Evolutionary conservation across 805 yeast species (phyloP).

Genomic region (Pichia eremophila): DNA sequence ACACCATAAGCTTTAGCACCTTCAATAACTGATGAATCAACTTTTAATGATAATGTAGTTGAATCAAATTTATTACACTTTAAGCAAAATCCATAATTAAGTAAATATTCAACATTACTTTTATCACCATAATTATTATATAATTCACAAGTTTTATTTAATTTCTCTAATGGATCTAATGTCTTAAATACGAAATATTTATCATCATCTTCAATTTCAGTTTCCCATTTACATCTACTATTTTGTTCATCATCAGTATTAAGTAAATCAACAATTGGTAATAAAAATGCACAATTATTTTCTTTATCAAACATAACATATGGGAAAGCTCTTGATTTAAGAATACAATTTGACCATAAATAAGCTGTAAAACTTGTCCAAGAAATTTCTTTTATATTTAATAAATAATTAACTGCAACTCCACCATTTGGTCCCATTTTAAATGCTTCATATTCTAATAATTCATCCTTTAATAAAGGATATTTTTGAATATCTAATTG

Average conservation of each 20-base stretch:
- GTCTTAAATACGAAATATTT: conserved; percentile 30
- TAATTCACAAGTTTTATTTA: conserved; percentile 46
- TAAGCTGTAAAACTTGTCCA: conserved; percentile 65
- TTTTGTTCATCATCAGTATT: conserved; percentile 55
- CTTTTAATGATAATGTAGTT: conserved; percentile 51
- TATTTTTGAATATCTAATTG: conserved; percentile 12
- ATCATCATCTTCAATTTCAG: conserved; percentile 9
- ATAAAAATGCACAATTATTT: conserved; percentile 46
- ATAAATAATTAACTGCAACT: conserved; percentile 11
- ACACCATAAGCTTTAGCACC: conserved; percentile 30
- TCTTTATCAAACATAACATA: conserved; percentile 39
- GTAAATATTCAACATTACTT: conserved; percentile 53
- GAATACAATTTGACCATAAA: conserved; percentile 65
- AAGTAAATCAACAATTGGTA: conserved; percentile 71
- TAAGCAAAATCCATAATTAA: conserved; percentile 71
- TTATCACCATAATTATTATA: conserved; percentile 79
- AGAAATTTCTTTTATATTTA: conserved; percentile 17
- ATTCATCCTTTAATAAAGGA: conserved; percentile 14
- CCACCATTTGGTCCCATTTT: conserved; percentile 14
- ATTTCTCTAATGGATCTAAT: conserved; percentile 15
- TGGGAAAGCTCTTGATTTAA: conserved; percentile 78
- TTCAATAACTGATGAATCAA: conserved; percentile 27
- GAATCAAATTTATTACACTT: conserved; percentile 43
- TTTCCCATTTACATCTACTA: conserved; percentile 50
- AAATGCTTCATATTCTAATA: conserved; percentile 18